Percentiles rank a stretch among this genome's conserved stretches.
Conservation (phyloP, 176 grass and related monocot genomes). For the Oryza rufipogon region DNA sequence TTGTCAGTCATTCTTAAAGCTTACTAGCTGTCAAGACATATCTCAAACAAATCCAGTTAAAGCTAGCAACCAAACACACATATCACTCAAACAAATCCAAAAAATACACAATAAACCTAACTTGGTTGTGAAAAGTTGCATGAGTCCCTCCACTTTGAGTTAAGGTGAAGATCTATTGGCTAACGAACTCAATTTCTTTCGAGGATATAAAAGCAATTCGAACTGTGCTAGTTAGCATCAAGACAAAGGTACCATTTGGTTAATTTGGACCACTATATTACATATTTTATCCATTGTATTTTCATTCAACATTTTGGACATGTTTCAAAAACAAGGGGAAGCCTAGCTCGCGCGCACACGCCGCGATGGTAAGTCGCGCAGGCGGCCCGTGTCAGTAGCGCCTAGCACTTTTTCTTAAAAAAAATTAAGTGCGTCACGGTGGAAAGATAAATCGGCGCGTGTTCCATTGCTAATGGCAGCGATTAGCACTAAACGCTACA, state of each 20-base stretch:
- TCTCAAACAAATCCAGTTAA: neutral
- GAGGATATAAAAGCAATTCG: neutral
- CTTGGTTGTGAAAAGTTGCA: neutral
- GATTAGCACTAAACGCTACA: no score
- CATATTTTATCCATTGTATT: neutral
- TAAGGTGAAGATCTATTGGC: neutral
- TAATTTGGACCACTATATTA: no score
- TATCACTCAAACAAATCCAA: neutral
- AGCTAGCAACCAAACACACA: neutral
- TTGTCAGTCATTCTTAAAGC: constrained; percentile 6
- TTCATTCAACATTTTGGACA: neutral
- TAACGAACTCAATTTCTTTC: neutral
- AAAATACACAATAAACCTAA: neutral
- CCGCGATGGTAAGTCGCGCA: no score
- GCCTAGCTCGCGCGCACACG: no score
- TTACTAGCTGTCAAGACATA: neutral
- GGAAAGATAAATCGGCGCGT: no score
- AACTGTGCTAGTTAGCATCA: neutral
- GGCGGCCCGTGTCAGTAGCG: no score
- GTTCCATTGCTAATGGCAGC: no score
- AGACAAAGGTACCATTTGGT: no score
- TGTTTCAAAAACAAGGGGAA: neutral
- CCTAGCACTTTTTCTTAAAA: no score
- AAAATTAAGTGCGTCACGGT: no score
- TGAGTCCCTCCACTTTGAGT: neutral